phyloP scores from a whole-genome alignment of 1,284 basidiomycete genomes.

The Puccinia hordei region DNA sequence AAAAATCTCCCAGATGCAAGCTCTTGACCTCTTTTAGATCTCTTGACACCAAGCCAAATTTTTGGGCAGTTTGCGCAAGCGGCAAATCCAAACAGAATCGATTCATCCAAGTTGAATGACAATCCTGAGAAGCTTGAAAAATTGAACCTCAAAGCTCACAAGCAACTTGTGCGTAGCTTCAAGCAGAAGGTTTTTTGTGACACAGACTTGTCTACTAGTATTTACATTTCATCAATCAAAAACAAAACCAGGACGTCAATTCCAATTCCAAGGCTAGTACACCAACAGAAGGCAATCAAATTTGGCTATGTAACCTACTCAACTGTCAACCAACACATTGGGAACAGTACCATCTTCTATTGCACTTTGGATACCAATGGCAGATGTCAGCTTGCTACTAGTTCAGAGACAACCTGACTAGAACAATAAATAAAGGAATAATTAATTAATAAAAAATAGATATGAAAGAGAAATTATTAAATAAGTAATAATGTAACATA shows the following conservation, averaged over 20 bases:
- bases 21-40: not conserved
- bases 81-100: not conserved
- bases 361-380: no score
- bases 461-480: no score
- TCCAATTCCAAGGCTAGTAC: not conserved
- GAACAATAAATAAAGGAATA: no score
- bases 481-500: no score
- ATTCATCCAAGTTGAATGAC: not conserved
- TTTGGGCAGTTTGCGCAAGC: not conserved
- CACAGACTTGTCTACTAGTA: not conserved
- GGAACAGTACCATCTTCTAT: conserved; percentile 22
- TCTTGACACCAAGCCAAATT: not conserved
- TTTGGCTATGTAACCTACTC: not conserved
- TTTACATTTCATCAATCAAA: no score
- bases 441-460: no score
- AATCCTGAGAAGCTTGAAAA: not conserved
- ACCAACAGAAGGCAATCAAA: not conserved
- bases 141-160: not conserved
- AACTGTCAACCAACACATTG: not conserved
- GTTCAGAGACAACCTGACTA: no score
- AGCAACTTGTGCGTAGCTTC: conserved; percentile 1
- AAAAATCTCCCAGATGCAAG: not conserved
- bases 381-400: no score
- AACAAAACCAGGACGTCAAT: not conserved
- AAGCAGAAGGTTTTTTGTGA: not conserved